Evolutionary conservation across 1,139 yeast species (phyloP), one percentile per base, ranked within the genome.

Genomic region (Zygosaccharomyces pseudobailii): DNA sequence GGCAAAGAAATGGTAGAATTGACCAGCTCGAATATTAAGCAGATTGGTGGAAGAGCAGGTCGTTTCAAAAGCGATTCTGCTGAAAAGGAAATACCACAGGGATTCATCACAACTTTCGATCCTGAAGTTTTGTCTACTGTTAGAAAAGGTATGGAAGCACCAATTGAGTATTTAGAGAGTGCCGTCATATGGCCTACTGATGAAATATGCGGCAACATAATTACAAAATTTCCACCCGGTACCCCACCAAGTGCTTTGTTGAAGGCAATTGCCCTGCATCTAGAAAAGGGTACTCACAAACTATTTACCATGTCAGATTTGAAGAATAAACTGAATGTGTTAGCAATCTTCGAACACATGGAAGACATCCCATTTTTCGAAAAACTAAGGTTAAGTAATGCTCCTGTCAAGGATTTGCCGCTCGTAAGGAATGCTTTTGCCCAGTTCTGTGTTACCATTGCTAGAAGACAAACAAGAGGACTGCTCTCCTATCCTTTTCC

Each of bases 11-110:
- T 73, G 53, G 68, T 69, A 3, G 66, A 67, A 2, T 66, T 90
- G 36, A 71, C 84, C 0, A 70, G 77, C 3, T 83, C 95, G 0
- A 82, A 84, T 47, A 77, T 84, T 25, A 88, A 88, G 63, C 99
- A 92, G 66, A 92, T 92, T 54, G 97, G 95, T 2, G 99, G 99
- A 1, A 73, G 99, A 54, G 98, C 98, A 0, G 99, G 99, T 1
- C 70, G 99, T 50, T 92, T 71, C 59, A 73, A 72, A 50, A 55
- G 63, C 9, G 48, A 42, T 3, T 21, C 50, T 1, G 24, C 35
- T 7, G 52, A 45, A 3, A 61, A 51, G n/a, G 50, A 46, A 51
- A 37, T 64, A 7, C 63, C 76, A 0, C 57, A 67, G 24, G 94
- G 95, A 0, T 76, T 75, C 51, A 84, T 86, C 1, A 74, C 85